Conservation (phyloP, 2,329 filamentous ascomycete species). For the Epichloe festucae region DNA sequence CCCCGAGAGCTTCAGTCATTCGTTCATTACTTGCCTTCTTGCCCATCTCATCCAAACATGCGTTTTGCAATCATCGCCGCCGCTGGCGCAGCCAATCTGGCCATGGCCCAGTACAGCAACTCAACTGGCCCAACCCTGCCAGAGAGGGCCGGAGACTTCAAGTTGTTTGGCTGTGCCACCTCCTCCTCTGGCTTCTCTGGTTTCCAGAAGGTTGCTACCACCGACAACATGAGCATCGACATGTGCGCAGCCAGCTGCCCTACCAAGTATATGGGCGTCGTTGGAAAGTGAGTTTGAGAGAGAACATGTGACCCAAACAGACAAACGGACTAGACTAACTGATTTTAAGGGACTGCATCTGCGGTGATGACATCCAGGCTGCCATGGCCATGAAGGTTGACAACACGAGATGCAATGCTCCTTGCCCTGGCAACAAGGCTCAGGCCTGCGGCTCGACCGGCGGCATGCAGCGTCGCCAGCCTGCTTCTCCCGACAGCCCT, state of each 20-base stretch:
- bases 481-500: background rate
- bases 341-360: slow-evolving; percentile 18
- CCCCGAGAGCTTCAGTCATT: slow-evolving; percentile 14
- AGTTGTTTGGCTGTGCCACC: slow-evolving; percentile 15
- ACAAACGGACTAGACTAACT: background rate
- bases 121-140: slow-evolving; percentile 10
- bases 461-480: background rate
- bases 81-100: slow-evolving; percentile 19
- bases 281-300: slow-evolving; percentile 11
- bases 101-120: slow-evolving; percentile 12
- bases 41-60: slow-evolving; percentile 13
- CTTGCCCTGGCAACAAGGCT: slow-evolving; percentile 15
- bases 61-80: slow-evolving; percentile 17
- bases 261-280: slow-evolving; percentile 14
- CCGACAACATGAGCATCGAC: slow-evolving; percentile 13
- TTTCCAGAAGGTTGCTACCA: slow-evolving; percentile 10
- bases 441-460: slow-evolving; percentile 14
- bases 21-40: slow-evolving; percentile 12
- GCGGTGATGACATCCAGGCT: slow-evolving; percentile 11
- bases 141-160: slow-evolving; percentile 9
- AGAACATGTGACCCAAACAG: background rate
- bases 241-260: slow-evolving; percentile 14
- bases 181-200: slow-evolving; percentile 12
- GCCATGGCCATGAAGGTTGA: slow-evolving; percentile 4
- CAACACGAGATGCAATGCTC: slow-evolving; percentile 12